Evolutionary conservation across 805 yeast genomes (phyloP).

Genomic region (Teunomyces stri): DNA sequence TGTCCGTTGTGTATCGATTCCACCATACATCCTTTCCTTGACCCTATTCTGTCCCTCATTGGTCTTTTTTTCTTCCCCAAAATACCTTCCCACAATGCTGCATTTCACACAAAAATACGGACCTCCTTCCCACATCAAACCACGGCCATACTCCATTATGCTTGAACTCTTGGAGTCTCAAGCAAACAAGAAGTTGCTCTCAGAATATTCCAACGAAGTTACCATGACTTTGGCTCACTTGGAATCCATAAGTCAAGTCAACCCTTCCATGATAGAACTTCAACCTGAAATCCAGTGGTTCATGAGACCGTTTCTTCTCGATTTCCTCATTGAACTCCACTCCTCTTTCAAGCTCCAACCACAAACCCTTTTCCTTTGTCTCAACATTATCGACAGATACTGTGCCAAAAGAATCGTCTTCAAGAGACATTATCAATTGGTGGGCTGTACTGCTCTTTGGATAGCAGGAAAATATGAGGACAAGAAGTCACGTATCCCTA

Average conservation of each 20-base stretch:
- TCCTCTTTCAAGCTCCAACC: conserved; percentile 41
- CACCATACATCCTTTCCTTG: background rate
- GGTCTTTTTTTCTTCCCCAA: no score
- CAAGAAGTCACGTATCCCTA: conserved; percentile 57
- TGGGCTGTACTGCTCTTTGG: conserved; percentile 48
- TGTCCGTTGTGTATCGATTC: background rate
- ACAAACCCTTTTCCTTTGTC: conserved; percentile 41
- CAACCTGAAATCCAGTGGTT: conserved; percentile 50
- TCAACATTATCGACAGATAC: conserved; percentile 46
- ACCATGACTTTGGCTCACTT: conserved; percentile 36
- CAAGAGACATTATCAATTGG: conserved; percentile 47
- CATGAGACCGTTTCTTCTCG: conserved; percentile 45
- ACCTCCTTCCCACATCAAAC: conserved; percentile 29
- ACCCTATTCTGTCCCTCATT: background rate
- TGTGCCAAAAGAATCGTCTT: conserved; percentile 46
- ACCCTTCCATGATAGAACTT: conserved; percentile 49
- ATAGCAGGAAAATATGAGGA: conserved; percentile 55
- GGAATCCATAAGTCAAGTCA: conserved; percentile 43
- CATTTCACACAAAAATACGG: conserved; percentile 12
- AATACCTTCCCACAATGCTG: conserved; percentile 1
- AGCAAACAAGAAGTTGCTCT: conserved; percentile 40
- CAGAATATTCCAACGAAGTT: conserved; percentile 44
- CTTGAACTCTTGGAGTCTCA: conserved; percentile 48
- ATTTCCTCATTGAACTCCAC: conserved; percentile 44
- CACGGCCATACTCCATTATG: conserved; percentile 38